A percentile compares a stretch with the other conserved stretches of the same genome.
These are phyloP conservation scores for Platanthera guangdongensis DNA, from an alignment of 106 monocot species.

Conservation along the genomic window DNA sequence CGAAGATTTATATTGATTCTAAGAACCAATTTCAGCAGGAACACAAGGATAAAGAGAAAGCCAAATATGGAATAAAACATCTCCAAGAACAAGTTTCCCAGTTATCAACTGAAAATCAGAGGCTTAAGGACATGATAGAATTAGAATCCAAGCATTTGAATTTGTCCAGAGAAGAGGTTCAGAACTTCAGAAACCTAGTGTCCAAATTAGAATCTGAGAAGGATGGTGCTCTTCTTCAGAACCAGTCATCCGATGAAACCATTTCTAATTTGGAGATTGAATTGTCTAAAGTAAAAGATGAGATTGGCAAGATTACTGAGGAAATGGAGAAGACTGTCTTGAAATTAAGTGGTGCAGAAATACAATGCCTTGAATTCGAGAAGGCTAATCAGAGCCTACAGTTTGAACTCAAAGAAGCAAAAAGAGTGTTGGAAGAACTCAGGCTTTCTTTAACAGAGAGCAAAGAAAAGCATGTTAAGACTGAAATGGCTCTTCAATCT, in stretches of 20 bases:
- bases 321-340: conserved; percentile 21
- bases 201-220: conserved; percentile 36
- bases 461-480: conserved; percentile 6
- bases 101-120: conserved; percentile 36
- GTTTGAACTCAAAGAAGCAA: conserved; percentile 12
- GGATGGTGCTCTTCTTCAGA: conserved; percentile 33
- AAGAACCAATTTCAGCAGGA: neutral
- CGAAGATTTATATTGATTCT: conserved; percentile 1
- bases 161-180: conserved; percentile 29
- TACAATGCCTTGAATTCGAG: conserved; percentile 26
- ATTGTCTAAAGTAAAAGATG: conserved; percentile 25
- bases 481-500: conserved; percentile 22
- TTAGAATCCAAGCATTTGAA: conserved; percentile 31
- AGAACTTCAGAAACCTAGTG: conserved; percentile 31
- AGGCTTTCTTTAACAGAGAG: conserved; percentile 14
- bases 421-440: conserved; percentile 25
- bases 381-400: conserved; percentile 24
- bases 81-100: conserved; percentile 12
- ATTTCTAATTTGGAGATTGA: conserved; percentile 36
- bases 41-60: conserved; percentile 2
- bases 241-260: conserved; percentile 24
- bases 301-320: conserved; percentile 36
- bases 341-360: conserved; percentile 24
- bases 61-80: conserved; percentile 10
- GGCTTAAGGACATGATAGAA: conserved; percentile 9